Evolutionary conservation across 768 basidiomycete species (phyloP).

Genomic region (Kwoniella pini): DNA sequence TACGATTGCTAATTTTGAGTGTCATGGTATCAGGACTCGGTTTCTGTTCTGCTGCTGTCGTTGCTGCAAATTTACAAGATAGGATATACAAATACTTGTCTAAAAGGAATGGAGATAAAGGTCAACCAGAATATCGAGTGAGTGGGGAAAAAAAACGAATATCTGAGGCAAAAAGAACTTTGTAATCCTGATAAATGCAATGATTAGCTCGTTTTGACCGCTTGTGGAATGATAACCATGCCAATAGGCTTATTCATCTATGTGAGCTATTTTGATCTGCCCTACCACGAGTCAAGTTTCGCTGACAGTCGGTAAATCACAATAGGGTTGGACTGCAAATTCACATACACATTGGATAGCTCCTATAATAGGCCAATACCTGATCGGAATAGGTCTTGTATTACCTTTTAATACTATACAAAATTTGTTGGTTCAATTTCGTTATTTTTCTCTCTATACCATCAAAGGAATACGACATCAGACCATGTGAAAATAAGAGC

Average conservation of each 20-base stretch:
- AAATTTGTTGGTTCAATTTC: constrained; percentile 35
- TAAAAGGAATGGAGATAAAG: constrained; percentile 36
- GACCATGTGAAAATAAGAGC: not conserved
- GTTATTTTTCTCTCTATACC: not conserved
- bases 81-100: constrained; percentile 43
- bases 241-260: constrained; percentile 49
- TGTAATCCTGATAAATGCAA: too few species aligned
- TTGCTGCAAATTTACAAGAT: constrained; percentile 42
- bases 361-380: constrained; percentile 34
- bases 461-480: not conserved
- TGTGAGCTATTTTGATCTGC: too few species aligned
- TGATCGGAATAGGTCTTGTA: constrained; percentile 42
- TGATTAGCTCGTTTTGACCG: constrained; percentile 51
- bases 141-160: too few species aligned
- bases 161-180: too few species aligned
- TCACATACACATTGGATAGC: constrained; percentile 48
- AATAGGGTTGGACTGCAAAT: constrained; percentile 45
- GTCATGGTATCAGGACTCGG: constrained; percentile 32
- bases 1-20: not conserved
- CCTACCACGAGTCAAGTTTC: too few species aligned
- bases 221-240: constrained; percentile 46
- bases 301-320: not conserved
- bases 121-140: constrained; percentile 48
- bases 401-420: constrained; percentile 49
- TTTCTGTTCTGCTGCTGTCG: constrained; percentile 29